Evolutionary conservation across 2,329 filamentous ascomycete species (phyloP).

Genomic region (Aspergillus tamarii): DNA sequence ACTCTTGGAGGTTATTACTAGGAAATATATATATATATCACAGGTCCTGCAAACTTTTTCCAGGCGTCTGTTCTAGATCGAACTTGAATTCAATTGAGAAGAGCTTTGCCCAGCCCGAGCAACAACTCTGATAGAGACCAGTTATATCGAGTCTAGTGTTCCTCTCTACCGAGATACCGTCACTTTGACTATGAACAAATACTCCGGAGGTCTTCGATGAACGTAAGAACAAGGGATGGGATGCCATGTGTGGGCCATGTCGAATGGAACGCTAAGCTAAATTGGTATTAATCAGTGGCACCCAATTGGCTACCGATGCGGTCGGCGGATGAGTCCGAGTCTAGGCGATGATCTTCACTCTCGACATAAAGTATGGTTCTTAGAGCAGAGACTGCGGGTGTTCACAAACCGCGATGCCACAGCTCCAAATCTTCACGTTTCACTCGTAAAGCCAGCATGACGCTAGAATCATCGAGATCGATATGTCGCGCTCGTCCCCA

Average conservation of each 20-base stretch:
- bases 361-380: not conserved
- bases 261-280: not conserved
- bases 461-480: conserved; percentile 9
- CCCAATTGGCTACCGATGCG: not conserved
- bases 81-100: not conserved
- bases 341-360: not conserved
- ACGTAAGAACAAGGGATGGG: not conserved
- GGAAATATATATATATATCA: too few species aligned
- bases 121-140: not conserved
- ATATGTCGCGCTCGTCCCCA: conserved; percentile 71
- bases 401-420: not conserved
- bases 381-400: not conserved
- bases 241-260: not conserved
- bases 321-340: not conserved
- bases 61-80: too few species aligned
- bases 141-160: not conserved
- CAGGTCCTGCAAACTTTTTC: too few species aligned
- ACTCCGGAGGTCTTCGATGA: not conserved
- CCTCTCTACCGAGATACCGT: too few species aligned
- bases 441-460: conserved; percentile 19
- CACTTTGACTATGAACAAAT: too few species aligned
- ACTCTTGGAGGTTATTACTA: too few species aligned
- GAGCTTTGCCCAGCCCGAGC: not conserved
- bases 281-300: not conserved
- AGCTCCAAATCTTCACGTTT: not conserved